These are phyloP conservation scores for Rubroshorea leprosula DNA, from an alignment of 345 rosid species.

Conservation along the genomic window DNA sequence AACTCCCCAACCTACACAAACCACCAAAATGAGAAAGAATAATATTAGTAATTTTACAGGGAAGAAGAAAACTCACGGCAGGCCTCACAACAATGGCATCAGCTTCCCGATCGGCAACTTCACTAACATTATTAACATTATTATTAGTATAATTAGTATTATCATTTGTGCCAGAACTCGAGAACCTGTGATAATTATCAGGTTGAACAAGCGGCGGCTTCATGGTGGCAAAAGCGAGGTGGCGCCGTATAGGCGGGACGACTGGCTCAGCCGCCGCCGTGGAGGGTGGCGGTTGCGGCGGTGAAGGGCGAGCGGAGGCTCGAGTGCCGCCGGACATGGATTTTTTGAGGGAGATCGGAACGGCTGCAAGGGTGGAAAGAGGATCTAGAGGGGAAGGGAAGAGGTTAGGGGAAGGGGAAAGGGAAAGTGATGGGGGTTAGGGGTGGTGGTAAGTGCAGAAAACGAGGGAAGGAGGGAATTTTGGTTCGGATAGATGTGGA, in stretches of 20 bases:
- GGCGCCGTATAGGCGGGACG: conserved; percentile 66
- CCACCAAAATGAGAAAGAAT: no score
- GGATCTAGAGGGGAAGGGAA: conserved; percentile 13
- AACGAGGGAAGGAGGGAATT: conserved; percentile 78
- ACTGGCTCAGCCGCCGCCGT: conserved; percentile 37
- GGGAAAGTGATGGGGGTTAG: conserved; percentile 11
- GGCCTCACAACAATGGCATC: conserved; percentile 66
- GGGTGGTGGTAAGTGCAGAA: conserved; percentile 25
- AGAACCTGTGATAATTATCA: conserved; percentile 66
- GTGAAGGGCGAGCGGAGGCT: conserved; percentile 36
- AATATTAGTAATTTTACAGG: no score
- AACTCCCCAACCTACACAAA: no score
- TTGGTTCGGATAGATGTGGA: conserved; percentile 66
- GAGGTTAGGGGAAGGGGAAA: no score
- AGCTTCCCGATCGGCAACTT: conserved; percentile 45
- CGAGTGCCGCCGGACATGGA: conserved; percentile 55
- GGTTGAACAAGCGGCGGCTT: conserved; percentile 70
- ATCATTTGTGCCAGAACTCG: conserved; percentile 20
- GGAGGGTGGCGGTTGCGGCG: conserved; percentile 25
- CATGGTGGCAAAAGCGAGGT: conserved; percentile 62
- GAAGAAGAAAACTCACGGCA: conserved; percentile 53
- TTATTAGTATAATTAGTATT: conserved; percentile 2
- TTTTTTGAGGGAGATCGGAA: conserved; percentile 3
- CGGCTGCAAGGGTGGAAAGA: conserved; percentile 10
- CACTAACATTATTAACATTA: conserved; percentile 1